Conservation (phyloP, 345 rosid genomes). For the Acer yangbiense region DNA sequence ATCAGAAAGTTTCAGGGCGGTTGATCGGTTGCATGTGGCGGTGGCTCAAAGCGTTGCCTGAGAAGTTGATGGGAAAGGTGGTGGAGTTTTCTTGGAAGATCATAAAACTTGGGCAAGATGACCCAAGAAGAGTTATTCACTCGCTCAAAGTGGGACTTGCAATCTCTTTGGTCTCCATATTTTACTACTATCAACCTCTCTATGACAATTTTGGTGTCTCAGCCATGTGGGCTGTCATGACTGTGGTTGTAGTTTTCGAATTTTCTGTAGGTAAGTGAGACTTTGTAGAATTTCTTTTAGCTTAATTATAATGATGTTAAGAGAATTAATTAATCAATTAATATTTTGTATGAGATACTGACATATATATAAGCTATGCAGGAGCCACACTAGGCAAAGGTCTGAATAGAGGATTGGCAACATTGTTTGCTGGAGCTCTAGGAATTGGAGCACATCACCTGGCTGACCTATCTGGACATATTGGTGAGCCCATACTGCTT, state of each 20-base stretch:
- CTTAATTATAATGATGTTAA: too few relatives aligned
- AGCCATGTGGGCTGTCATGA: conserved; percentile 87
- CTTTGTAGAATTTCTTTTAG: neutral
- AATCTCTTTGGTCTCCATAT: conserved; percentile 57
- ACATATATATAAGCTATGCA: neutral
- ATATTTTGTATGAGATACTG: too few relatives aligned
- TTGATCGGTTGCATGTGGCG: neutral
- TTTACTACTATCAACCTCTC: conserved; percentile 63
- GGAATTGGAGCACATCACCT: conserved; percentile 74
- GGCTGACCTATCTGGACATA: conserved; percentile 55
- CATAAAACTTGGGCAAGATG: conserved; percentile 58
- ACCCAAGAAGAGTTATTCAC: conserved; percentile 68
- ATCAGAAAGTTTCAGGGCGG: neutral
- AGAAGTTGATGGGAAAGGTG: conserved; percentile 17
- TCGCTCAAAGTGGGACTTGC: conserved; percentile 75
- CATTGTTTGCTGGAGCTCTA: conserved; percentile 61
- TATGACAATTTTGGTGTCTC: conserved; percentile 63
- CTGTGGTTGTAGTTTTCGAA: conserved; percentile 82
- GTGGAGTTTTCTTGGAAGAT: conserved; percentile 22
- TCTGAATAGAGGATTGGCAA: conserved; percentile 66
- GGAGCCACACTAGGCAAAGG: conserved; percentile 75
- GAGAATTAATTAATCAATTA: too few relatives aligned
- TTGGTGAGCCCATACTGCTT: conserved; percentile 62
- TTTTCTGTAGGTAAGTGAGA: conserved; percentile 63
- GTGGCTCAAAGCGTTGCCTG: conserved; percentile 21